Conservation (phyloP, 1,284 basidiomycete species). For the Gastroboletus turbinatus region DNA sequence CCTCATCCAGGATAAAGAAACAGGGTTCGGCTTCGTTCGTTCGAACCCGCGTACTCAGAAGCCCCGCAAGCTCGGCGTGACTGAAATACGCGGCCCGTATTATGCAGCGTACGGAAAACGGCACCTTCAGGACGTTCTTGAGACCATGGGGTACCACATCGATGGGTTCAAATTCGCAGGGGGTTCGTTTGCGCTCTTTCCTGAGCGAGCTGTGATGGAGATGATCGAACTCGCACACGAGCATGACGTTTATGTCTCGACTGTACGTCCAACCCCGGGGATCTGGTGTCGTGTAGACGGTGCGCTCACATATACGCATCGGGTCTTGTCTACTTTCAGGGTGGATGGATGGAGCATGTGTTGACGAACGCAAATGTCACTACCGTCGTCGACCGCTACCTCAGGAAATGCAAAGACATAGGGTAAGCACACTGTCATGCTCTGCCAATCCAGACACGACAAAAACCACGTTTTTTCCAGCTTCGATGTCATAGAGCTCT, state of each 20-base stretch:
- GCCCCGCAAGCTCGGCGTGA: slow-evolving; percentile 9
- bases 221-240: slow-evolving; percentile 19
- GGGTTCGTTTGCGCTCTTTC: slow-evolving; percentile 47
- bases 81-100: slow-evolving; percentile 33
- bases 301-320: background rate
- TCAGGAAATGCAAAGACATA: slow-evolving; percentile 15
- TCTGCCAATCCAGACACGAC: background rate
- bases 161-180: slow-evolving; percentile 51
- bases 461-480: background rate
- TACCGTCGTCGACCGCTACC: slow-evolving; percentile 15
- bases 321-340: background rate
- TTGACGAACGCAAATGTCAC: slow-evolving; percentile 11
- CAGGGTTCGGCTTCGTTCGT: slow-evolving; percentile 12
- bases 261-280: slow-evolving; percentile 7
- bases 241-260: slow-evolving; percentile 17
- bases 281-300: background rate
- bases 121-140: slow-evolving; percentile 40
- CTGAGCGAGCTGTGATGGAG: slow-evolving; percentile 20
- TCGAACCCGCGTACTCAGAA: slow-evolving; percentile 9
- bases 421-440: background rate
- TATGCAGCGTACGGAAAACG: slow-evolving; percentile 41
- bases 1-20: slow-evolving; percentile 10
- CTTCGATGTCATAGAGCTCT: slow-evolving; percentile 34
- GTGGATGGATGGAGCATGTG: slow-evolving; percentile 20
- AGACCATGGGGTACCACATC: slow-evolving; percentile 41